phyloP scores from a whole-genome alignment of 495 filamentous ascomycete species.

The Talaromyces liani region DNA sequence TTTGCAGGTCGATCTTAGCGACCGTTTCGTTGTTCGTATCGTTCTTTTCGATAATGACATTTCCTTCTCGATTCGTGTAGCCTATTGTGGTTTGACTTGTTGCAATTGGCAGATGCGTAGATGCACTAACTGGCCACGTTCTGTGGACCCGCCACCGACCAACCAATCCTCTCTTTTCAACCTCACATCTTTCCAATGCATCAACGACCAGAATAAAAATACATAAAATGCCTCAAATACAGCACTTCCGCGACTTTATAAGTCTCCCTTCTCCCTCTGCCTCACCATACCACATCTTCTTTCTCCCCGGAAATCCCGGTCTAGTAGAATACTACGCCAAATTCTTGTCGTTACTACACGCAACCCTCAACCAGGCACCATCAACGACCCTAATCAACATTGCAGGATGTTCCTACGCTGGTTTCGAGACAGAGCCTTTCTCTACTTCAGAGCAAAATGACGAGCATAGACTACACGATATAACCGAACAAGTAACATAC shows the following conservation, averaged over 20 bases:
- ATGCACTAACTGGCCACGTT: not conserved
- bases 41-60: not conserved
- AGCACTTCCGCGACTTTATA: not conserved
- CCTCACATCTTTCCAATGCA: not conserved
- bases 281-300: slow-evolving; percentile 41
- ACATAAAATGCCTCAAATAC: not conserved
- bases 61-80: too few species aligned
- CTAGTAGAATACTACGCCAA: slow-evolving; percentile 71
- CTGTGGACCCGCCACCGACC: not conserved
- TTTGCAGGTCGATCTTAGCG: not conserved
- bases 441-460: not conserved
- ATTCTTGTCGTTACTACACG: slow-evolving; percentile 46
- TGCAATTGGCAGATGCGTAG: not conserved
- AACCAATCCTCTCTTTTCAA: not conserved
- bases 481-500: slow-evolving; percentile 4
- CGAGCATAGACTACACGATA: not conserved
- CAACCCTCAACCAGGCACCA: slow-evolving; percentile 21
- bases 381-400: slow-evolving; percentile 51
- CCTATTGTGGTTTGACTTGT: too few species aligned
- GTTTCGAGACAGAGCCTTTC: slow-evolving; percentile 52
- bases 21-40: not conserved
- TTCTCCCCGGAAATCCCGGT: slow-evolving; percentile 85
- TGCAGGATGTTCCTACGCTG: slow-evolving; percentile 52
- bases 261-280: not conserved
- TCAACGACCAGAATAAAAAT: not conserved